Evolutionary conservation across 768 basidiomycete genomes (phyloP).

Genomic region (Leucosporidium scottii): DNA sequence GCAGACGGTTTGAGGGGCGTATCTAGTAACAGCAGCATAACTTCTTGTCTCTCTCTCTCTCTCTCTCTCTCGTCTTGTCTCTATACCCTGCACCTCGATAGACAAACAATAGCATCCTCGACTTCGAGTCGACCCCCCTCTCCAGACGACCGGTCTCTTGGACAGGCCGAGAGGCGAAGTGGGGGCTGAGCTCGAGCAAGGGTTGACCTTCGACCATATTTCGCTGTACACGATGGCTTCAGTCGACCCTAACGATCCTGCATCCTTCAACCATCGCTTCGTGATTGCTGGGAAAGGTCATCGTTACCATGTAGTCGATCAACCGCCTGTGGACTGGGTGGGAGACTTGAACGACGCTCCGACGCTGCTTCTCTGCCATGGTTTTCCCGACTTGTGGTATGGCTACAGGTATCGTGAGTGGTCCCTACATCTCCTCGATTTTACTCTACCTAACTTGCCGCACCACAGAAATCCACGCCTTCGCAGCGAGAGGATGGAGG

Average conservation of each 20-base stretch:
- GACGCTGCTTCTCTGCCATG: constrained; percentile 22
- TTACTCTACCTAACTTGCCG: background rate
- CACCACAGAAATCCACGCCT: constrained; percentile 19
- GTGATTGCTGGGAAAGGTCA: constrained; percentile 11
- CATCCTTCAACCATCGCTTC: constrained; percentile 23
- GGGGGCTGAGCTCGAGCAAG: too few species aligned
- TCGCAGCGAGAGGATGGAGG: constrained; percentile 15
- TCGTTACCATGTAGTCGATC: constrained; percentile 25
- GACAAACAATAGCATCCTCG: too few species aligned
- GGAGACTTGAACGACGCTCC: constrained; percentile 8
- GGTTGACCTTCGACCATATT: too few species aligned
- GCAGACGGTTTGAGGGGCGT: background rate
- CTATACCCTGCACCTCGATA: too few species aligned
- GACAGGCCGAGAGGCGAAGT: too few species aligned
- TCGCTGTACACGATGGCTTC: too few species aligned
- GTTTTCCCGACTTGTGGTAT: constrained; percentile 30
- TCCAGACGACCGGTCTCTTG: too few species aligned
- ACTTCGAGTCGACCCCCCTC: too few species aligned
- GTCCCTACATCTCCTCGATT: too few species aligned
- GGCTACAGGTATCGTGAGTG: constrained; percentile 30
- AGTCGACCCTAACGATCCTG: constrained; percentile 4
- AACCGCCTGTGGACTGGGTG: constrained; percentile 7
- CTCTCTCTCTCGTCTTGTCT: too few species aligned
- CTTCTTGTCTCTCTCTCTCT: too few species aligned
- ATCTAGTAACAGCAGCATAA: too few species aligned